phyloP scores from a whole-genome alignment of 2,329 filamentous ascomycete species.

The Hypocrella siamensis region DNA sequence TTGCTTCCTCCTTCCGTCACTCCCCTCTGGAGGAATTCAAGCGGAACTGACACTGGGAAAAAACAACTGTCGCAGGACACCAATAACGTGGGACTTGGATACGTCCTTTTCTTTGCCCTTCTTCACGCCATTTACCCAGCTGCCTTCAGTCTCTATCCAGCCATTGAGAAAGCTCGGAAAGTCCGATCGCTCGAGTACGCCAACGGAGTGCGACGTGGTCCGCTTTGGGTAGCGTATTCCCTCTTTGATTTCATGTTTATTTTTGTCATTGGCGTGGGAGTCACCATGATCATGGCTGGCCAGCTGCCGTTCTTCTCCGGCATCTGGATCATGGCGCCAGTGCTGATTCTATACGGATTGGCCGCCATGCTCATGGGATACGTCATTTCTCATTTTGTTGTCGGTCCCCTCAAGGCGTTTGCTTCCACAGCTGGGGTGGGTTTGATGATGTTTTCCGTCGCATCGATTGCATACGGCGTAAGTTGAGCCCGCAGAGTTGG shows the following conservation, averaged over 20 bases:
- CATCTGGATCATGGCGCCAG: constrained; percentile 58
- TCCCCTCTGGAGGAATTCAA: no score
- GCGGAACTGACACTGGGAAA: no score
- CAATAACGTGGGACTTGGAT: constrained; percentile 34
- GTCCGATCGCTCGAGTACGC: constrained; percentile 73
- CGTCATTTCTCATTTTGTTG: constrained; percentile 45
- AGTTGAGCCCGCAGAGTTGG: no score
- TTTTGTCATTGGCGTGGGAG: constrained; percentile 41
- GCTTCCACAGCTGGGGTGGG: constrained; percentile 48
- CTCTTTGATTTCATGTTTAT: constrained; percentile 64
- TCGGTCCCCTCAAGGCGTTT: constrained; percentile 55
- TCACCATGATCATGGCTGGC: constrained; percentile 48
- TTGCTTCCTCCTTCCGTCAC: no score
- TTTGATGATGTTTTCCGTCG: constrained; percentile 50
- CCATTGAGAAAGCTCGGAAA: constrained; percentile 56
- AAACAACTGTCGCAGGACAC: no score
- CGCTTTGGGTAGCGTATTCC: constrained; percentile 68
- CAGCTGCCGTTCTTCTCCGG: constrained; percentile 51
- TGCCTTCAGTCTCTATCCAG: constrained; percentile 65
- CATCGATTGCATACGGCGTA: constrained; percentile 45
- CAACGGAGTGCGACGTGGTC: constrained; percentile 63
- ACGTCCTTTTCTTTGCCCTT: constrained; percentile 55
- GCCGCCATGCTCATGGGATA: constrained; percentile 55
- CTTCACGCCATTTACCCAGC: constrained; percentile 49
- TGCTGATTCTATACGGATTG: constrained; percentile 63